These are phyloP conservation scores for Yarrowia alimentaria DNA, from an alignment of 805 yeast genomes.

Conservation along the genomic window DNA sequence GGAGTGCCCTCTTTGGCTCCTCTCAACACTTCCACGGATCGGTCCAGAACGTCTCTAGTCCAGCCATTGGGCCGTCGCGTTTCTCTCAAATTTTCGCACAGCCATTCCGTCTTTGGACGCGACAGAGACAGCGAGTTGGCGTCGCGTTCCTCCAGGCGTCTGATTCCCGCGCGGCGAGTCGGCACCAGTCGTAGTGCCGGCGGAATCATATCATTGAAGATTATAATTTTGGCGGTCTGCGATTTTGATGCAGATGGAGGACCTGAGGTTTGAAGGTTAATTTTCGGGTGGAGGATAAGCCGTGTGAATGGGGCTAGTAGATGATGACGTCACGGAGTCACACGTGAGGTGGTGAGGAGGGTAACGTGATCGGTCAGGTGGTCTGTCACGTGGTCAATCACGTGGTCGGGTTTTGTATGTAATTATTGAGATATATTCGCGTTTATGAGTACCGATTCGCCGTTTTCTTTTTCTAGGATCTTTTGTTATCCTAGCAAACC, in stretches of 20 bases:
- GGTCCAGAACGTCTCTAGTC: background rate
- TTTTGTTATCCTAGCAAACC: too few species aligned
- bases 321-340: too few species aligned
- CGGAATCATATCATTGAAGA: background rate
- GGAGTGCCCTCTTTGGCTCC: background rate
- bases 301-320: too few species aligned
- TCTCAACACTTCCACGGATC: background rate
- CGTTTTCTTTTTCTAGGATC: too few species aligned
- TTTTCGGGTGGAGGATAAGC: background rate
- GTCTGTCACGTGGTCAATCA: too few species aligned
- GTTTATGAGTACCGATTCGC: too few species aligned
- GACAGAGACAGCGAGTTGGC: conserved; percentile 1
- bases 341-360: background rate
- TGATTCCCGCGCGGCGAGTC: conserved; percentile 7
- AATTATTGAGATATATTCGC: too few species aligned
- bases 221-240: background rate
- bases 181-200: conserved; percentile 19
- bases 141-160: conserved; percentile 9
- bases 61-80: too few species aligned
- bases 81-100: background rate
- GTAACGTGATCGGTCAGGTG: too few species aligned
- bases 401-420: too few species aligned
- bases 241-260: too few species aligned
- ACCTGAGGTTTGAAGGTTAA: background rate
- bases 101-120: background rate